These are phyloP conservation scores for Tuber microsphaerosporum DNA, from an alignment of 495 filamentous ascomycete genomes.

Conservation along the genomic window DNA sequence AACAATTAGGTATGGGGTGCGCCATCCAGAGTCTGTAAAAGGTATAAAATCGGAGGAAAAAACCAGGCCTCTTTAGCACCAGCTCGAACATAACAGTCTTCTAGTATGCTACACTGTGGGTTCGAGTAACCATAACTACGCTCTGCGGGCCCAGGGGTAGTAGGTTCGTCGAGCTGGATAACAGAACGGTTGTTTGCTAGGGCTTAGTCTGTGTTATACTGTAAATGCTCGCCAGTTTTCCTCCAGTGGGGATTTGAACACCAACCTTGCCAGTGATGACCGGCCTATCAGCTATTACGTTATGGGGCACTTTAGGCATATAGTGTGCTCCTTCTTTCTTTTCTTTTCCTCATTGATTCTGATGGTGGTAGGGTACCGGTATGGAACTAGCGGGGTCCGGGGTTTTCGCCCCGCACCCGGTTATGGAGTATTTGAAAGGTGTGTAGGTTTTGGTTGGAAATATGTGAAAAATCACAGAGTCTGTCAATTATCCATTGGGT, in stretches of 20 bases:
- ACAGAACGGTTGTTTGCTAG: background rate
- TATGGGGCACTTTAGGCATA: background rate
- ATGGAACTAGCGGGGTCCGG: background rate
- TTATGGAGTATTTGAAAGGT: background rate
- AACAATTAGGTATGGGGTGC: background rate
- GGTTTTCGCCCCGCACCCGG: background rate
- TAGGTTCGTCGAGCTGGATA: background rate
- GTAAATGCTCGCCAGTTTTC: background rate
- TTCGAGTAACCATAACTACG: background rate
- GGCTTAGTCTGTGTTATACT: background rate
- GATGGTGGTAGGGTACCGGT: background rate
- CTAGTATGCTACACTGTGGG: background rate
- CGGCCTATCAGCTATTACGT: background rate
- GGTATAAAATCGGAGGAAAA: background rate
- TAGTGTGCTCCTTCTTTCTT: background rate
- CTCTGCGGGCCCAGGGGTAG: background rate
- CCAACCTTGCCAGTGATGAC: background rate
- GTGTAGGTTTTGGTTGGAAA: background rate
- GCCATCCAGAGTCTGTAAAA: background rate
- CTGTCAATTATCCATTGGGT: background rate
- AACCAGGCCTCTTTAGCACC: background rate
- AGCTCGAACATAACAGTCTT: background rate
- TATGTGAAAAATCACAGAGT: background rate
- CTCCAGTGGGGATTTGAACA: background rate
- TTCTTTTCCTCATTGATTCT: background rate